Evolutionary conservation across 2,329 filamentous ascomycete genomes (phyloP).

Genomic region (Raffaelea deltoideospora): DNA sequence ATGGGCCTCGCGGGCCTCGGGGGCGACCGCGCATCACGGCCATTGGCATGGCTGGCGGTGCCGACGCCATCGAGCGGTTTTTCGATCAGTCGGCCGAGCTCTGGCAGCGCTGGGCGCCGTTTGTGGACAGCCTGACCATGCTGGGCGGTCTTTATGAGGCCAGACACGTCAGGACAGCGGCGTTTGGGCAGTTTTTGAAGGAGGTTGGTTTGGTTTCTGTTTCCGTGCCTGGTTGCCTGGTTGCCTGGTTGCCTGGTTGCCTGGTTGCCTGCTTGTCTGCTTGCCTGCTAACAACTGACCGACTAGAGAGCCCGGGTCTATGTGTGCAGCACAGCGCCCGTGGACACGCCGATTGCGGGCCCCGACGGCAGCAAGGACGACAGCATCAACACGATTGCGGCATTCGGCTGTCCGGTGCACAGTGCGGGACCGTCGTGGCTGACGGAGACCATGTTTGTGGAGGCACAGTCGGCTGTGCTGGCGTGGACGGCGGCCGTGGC

Average conservation of each 20-base stretch:
- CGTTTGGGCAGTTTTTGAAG: constrained; percentile 33
- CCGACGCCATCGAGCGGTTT: constrained; percentile 40
- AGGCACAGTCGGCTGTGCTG: constrained; percentile 13
- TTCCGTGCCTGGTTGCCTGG: too few species aligned
- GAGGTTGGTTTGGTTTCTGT: constrained; percentile 21
- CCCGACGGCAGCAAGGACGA: constrained; percentile 29
- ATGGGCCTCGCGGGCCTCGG: too few species aligned
- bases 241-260: too few species aligned
- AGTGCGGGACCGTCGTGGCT: constrained; percentile 48
- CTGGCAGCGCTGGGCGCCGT: constrained; percentile 28
- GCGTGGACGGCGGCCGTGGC: constrained; percentile 15
- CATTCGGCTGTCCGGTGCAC: constrained; percentile 50
- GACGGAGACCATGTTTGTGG: constrained; percentile 48
- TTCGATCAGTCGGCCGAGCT: constrained; percentile 39
- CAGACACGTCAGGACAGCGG: constrained; percentile 23
- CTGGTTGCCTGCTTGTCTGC: background rate
- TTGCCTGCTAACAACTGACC: constrained; percentile 4
- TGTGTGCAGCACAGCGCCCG: constrained; percentile 32
- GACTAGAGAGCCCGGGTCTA: constrained; percentile 46
- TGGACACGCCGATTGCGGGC: constrained; percentile 37
- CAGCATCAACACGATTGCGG: constrained; percentile 17
- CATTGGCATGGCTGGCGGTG: constrained; percentile 55
- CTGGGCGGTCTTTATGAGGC: constrained; percentile 30
- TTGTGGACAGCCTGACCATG: constrained; percentile 32
- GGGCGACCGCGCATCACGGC: constrained; percentile 58